Base-by-base conservation (phyloP, 2,329 filamentous ascomycete species). In the Lizonia empirigonia region DNA sequence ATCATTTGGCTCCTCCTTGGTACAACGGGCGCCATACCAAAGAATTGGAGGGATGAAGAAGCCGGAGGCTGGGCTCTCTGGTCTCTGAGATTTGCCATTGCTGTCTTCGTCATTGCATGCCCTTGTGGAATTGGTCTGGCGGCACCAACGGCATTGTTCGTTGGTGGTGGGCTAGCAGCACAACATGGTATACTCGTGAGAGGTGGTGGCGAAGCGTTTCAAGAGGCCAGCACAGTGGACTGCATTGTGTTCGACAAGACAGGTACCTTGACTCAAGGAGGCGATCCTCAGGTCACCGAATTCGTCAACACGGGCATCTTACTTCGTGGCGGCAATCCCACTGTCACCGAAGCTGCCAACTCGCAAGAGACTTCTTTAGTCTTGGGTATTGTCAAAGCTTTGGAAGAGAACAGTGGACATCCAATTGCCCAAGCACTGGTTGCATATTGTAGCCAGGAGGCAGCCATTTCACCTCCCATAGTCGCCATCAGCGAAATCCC, bases 221-320 rank as follows among this genome's bases (percentile, higher is more conserved):
- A 93, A 70, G 90, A 91, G 74, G 90, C 90, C 4, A 91, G 88
- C 68, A 83, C 82, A 9, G 80, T 92, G 35, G 85, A 91, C 69
- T 87, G 86, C 44, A 85, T 94, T 30, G 88, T 94, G 1, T 94
- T 95, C 68, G 90, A 95, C 79, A 94, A 95, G 78, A 95, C 90
- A 0, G 90, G 90, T 1, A 95, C 90, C 0, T 76, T 95, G 50
- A 94, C 90, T 0, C 77, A 87, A 62, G 82, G 82, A 4, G 88
- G 87, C 6, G 85, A 90, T 58, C 88, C 89, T 0, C 82, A 78
- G 22, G 85, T 93, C 18, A 89, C 84, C 5, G 78, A 83, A n/a
- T 94, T 95, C 68, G 90, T 94, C 79, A 94, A 95, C 78, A 95
- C 90, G 0, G 90, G 90, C 1, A 95, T 90, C 0, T 76, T 95